phyloP scores from a whole-genome alignment of 306 rosid genomes.

The Lagenaria siceraria region DNA sequence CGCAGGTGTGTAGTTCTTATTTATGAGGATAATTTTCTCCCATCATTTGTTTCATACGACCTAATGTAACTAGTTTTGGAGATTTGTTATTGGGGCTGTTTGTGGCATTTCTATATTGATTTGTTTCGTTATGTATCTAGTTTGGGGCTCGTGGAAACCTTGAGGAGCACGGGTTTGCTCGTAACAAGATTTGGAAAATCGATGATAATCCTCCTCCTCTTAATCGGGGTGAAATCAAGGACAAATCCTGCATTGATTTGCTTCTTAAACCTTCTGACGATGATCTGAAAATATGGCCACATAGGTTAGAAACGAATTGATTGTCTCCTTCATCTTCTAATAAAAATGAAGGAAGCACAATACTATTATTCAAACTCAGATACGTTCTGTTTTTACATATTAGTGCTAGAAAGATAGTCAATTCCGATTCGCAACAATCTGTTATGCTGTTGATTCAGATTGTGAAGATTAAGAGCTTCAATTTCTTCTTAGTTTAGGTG shows the following conservation, averaged over 20 bases:
- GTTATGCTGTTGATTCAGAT: neutral
- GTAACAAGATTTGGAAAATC: constrained; percentile 59
- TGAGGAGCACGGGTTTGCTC: constrained; percentile 84
- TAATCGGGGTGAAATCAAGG: constrained; percentile 28
- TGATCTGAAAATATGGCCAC: constrained; percentile 79
- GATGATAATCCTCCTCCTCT: constrained; percentile 63
- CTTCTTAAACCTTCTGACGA: constrained; percentile 63
- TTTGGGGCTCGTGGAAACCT: constrained; percentile 61
- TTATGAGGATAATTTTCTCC: neutral
- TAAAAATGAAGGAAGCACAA: neutral
- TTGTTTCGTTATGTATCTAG: constrained; percentile 20
- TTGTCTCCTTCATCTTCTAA: neutral
- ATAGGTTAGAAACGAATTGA: constrained; percentile 28
- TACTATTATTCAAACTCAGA: neutral
- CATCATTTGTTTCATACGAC: neutral
- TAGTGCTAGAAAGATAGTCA: neutral
- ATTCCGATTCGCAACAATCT: neutral
- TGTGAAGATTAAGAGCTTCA: neutral
- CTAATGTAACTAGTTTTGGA: constrained; percentile 21
- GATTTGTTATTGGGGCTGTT: neutral
- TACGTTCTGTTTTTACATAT: neutral
- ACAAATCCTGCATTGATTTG: constrained; percentile 48
- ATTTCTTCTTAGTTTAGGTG: neutral
- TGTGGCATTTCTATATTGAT: neutral
- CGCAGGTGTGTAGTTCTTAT: constrained; percentile 40